Base-by-base conservation (phyloP, 768 basidiomycete genomes). In the Boletales sp. region DNA sequence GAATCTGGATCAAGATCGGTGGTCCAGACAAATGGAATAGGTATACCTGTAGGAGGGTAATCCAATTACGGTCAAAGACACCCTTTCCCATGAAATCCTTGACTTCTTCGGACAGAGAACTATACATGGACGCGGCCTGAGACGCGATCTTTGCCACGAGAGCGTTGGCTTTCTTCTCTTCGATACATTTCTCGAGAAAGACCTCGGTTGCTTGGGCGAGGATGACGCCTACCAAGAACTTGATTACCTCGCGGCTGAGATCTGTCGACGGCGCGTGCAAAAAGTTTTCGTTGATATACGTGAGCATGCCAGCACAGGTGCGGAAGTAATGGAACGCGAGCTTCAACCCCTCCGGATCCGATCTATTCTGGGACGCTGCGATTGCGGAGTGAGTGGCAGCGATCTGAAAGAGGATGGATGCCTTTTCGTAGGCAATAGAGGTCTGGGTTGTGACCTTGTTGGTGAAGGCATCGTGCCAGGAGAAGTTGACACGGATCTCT, bases 251-350 rank as follows among this genome's bases (percentile, higher is more conserved):
- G 17, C 92, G 79, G 61, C 86, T 87, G 40, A 98, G 81, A 71
- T 98, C 96, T 2, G 91, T 96, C 18, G 90, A 93, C 0, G 96
- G 96, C 0, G 95, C 96, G 61, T 99, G 96, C 0, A 99, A 74
- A 68, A 99, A 99, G 79, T 99, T 97, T 70, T 99, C 96, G 72
- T 98, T 97, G 75, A 99, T 94, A 67, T 98, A 99, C 7, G 86
- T 92, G 63, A 97, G 82, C 92, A 99, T 96, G 17, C 96, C 96
- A 3, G 94, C 91, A 37, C 89, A 85, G 11, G 88, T 83, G 15
- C 87, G 77, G 60, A 92, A 90, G 70, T 92, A 94, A 70, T 91
- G 82, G 73, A 96, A 99, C 0, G 95, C 83, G 32, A 92, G 83
- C 70, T 96, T 98, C 60, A 92, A 69, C 17, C 94, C 94, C 67